phyloP scores from a whole-genome alignment of 2,329 filamentous ascomycete genomes.

The Colletotrichum liaoningense region DNA sequence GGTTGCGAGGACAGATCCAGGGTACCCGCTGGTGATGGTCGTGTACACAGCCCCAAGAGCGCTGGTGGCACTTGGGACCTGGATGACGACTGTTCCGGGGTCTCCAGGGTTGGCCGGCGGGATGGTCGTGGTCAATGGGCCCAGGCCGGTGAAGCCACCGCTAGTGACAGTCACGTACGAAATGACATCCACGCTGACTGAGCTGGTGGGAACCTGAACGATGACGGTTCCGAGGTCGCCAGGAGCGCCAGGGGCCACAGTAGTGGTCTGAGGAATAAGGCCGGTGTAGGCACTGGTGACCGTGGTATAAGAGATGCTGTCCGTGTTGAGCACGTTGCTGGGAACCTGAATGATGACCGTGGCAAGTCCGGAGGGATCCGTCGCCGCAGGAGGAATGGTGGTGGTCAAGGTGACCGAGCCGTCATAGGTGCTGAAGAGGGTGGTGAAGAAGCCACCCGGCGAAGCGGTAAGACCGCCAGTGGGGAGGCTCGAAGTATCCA shows the following conservation, averaged over 20 bases:
- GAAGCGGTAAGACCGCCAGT: background rate
- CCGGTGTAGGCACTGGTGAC: constrained; percentile 9
- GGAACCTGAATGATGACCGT: background rate
- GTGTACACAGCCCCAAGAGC: constrained; percentile 4
- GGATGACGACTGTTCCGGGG: constrained; percentile 18
- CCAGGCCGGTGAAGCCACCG: background rate
- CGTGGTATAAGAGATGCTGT: constrained; percentile 1
- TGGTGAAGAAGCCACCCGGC: background rate
- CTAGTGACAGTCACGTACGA: constrained; percentile 1
- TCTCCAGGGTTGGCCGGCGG: constrained; percentile 24
- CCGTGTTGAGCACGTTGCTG: background rate
- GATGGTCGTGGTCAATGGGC: background rate
- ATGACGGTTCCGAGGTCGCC: background rate
- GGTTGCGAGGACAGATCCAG: background rate
- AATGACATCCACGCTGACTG: background rate
- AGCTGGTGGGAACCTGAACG: background rate
- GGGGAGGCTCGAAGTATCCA: background rate
- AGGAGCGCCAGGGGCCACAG: background rate
- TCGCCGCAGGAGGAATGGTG: background rate
- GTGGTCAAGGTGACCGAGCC: background rate
- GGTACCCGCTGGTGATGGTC: constrained; percentile 22
- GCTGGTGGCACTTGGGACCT: constrained; percentile 1
- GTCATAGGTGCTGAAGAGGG: background rate
- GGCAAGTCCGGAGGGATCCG: background rate
- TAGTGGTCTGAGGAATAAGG: background rate